Evolutionary conservation across 208 protist species (phyloP), one percentile per base, ranked within the genome.

Genomic region (Porcisia deanei): DNA sequence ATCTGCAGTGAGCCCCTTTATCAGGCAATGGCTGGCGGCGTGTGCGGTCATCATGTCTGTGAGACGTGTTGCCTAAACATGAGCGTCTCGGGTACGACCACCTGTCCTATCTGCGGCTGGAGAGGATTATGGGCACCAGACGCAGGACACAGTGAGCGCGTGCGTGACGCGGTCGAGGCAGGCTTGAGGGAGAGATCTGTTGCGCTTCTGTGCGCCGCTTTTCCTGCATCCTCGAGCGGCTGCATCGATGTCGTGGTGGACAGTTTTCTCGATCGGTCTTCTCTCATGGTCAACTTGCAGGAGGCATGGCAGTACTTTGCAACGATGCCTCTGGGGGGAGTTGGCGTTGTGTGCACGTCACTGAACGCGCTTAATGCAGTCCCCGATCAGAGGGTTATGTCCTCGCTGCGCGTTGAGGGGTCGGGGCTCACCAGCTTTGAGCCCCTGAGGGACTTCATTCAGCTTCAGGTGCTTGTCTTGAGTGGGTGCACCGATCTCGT

Each of bases 11-110:
- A 39, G 10, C 9, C 25, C 14, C 57, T 61, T 61, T 61, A 39
- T 30, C 22, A 10, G 12, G 57, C 57, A 34, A 61, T 61, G 57
- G 37, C 25, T 18, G 4, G 20, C 25, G 25, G 30, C 37, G 57
- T 61, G 57, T 61, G 57, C 57, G 57, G 30, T 18, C 57, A 61
- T 30, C 57, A 61, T 37, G 10, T 61, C 22, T 39, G 57, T 34
- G 57, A 61, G 57, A 30, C 57, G 57, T 61, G 25, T 30, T 61
- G 25, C 57, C 37, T 61, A 61, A 61, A 61, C 25, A 61, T 61
- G 57, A 61, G 57, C 57, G 12, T 61, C 57, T 39, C 25, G 12
- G 57, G 57, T 61, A 39, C 57, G 30, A 25, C 57, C 57, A 61
- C 57, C 57, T 61, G 57, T 25, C 57, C 25, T 34, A 22, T 61